Evolutionary conservation across 2,329 filamentous ascomycete species (phyloP).

Genomic region (Curvularia sp.): DNA sequence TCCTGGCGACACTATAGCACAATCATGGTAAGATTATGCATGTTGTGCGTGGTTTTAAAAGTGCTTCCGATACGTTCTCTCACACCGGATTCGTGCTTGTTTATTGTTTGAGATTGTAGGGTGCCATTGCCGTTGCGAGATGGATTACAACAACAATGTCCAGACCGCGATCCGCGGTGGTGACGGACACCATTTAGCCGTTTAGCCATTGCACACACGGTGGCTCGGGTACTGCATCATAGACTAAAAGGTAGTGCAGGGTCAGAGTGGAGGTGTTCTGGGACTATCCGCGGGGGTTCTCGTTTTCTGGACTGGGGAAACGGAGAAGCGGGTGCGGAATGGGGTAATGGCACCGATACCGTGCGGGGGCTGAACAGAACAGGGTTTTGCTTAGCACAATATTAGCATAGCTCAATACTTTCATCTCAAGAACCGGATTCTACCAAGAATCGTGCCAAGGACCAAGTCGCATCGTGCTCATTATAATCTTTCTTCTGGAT

Average conservation of each 20-base stretch:
- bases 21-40: background rate
- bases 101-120: background rate
- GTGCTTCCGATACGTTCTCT: background rate
- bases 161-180: constrained; percentile 10
- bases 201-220: constrained; percentile 37
- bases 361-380: background rate
- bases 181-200: constrained; percentile 37
- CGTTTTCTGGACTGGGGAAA: background rate
- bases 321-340: background rate
- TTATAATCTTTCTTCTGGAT: background rate
- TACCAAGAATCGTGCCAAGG: background rate
- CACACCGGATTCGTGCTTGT: background rate
- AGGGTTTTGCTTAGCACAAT: background rate
- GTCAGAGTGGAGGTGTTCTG: background rate
- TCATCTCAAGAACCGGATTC: background rate
- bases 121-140: background rate
- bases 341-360: background rate
- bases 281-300: constrained; percentile 2
- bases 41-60: background rate
- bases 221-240: constrained; percentile 18
- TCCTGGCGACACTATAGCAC: background rate
- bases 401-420: background rate
- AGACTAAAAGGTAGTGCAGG: constrained; percentile 2
- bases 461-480: background rate
- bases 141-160: constrained; percentile 6